Base-by-base conservation (phyloP, 1,284 basidiomycete genomes). In the Taiwanofungus camphoratus region DNA sequence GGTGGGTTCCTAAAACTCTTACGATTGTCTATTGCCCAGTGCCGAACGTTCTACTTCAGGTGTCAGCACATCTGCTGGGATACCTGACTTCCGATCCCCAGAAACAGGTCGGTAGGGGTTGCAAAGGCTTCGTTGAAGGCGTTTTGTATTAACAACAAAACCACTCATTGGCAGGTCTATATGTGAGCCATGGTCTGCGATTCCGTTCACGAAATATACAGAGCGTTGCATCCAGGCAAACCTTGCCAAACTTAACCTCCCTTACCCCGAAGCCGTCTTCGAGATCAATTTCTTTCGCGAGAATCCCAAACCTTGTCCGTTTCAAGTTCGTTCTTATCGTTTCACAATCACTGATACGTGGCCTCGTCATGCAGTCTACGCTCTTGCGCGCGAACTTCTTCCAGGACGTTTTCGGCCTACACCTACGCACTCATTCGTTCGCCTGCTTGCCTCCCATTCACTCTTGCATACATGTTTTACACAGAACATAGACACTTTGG, bases 401-500 rank as follows among this genome's bases (percentile, higher is more conserved):
- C 94, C 91, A 15, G 87, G 88, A 41, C 79, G 78, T 51, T 94
- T 83, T 64, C 76, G 83, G 34, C 95, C 95, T 0, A 96, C 94
- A 0, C 66, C 80, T 1, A 86, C 93, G 0, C 95, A 99, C 60
- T 88, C 91, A 41, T 98, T 98, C 66, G 79, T 97, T 52, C 77
- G 75, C 32, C 74, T 95, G 16, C 72, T 95, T 30, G 68, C 79
- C 23, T 67, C 78, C 16, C 82, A 86, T 53, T 59, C 64, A 1
- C 70, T 85, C 20, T 72, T 95, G 0, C 75, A 80, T 47, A 82
- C 75, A 30, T 88, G 87, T 62, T 91, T 91, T 56, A 92, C 91
- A 9, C 89, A 92, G 62, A 89, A 90, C 57, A 93, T 97, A 45
- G 95, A 98, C 61, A 96, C 92, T 0, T 77, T 99, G 15, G 95